Evolutionary conservation across 164 flowering plant species (phyloP), one percentile per base, ranked within the genome.

Genomic region (Magnolia changhungtana): DNA sequence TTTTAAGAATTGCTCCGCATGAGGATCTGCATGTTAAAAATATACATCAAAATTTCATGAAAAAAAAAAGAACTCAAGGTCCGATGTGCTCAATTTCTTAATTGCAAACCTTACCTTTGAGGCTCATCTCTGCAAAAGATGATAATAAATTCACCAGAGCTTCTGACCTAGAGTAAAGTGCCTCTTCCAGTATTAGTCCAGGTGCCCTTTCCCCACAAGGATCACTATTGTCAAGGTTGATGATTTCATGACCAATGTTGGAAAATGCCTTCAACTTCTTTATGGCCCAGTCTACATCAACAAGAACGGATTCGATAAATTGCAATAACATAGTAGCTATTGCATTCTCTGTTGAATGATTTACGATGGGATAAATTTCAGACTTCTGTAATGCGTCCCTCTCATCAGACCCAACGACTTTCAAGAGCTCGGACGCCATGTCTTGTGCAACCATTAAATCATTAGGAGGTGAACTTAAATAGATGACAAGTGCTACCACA

Each of bases 1-100:
- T 79, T 85, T 87, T 50, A 94, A 82, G 10, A 91, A 82, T 37
- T 89, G 91, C 79, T 91, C 97, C 14, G 90, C 93, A 69, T 88
- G 98, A 80, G 90, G 74, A 79, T 92, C 96, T 94, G 89, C 82
- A 58, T 11, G 37, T 63, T 37, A 16, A 23, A 71, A 63, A 50
- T 63, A 24, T 9, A 72, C 50, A 63, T 27, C 7, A 63, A 63
- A 8, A 64, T 13, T 51, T 64, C 14, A 37, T 29, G 18, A 14
- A 29, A 31, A 29, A 66, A 66, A 67, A n/a, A 50, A 71, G 55
- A 23, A 27, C 52, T 65, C 16, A 23, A 10, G 3, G 58, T 37
- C 7, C 8, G 6, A 68, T n/a, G 3, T 66, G 14, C n/a, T 14
- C 8, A 23, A 45, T 6, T 37, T 45, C 16, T 31, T 45, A 8